phyloP scores from a whole-genome alignment of 768 basidiomycete genomes.

The Boletus insuetus region DNA sequence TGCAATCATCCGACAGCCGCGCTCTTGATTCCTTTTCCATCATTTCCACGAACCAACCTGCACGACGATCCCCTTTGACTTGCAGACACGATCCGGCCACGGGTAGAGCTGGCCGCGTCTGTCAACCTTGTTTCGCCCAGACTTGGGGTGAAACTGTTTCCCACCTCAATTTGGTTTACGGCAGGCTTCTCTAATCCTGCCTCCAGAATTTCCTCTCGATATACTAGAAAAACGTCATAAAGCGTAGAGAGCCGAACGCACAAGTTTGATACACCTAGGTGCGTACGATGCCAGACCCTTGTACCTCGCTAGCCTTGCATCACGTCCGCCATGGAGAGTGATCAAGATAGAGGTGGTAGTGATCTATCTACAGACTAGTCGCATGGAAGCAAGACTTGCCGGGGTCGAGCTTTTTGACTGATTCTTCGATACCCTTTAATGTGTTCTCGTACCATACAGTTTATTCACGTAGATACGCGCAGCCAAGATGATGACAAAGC shows the following conservation, averaged over 20 bases:
- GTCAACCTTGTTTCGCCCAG: neutral
- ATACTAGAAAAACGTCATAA: constrained; percentile 11
- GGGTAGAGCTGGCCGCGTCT: constrained; percentile 58
- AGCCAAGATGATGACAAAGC: too few relatives aligned
- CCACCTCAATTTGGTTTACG: constrained; percentile 31
- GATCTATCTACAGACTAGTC: constrained; percentile 30
- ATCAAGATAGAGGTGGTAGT: constrained; percentile 47
- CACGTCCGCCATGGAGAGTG: constrained; percentile 39
- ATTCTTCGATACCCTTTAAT: constrained; percentile 16
- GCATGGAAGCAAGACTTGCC: too few relatives aligned
- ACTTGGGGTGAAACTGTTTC: neutral
- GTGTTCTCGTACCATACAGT: constrained; percentile 17
- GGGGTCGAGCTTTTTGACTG: constrained; percentile 22
- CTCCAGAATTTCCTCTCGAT: constrained; percentile 22
- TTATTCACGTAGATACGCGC: too few relatives aligned
- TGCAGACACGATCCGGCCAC: too few relatives aligned
- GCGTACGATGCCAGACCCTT: constrained; percentile 41
- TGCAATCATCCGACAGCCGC: constrained; percentile 50
- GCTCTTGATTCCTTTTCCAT: constrained; percentile 41
- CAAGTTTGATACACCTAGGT: constrained; percentile 50
- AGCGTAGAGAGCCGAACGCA: constrained; percentile 12
- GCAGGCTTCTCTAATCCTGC: constrained; percentile 27
- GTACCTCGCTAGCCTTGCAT: constrained; percentile 39
- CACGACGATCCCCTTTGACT: constrained; percentile 53
- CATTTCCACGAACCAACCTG: constrained; percentile 52